Evolutionary conservation across 2,329 filamentous ascomycete genomes (phyloP).

Genomic region (Cladosporium sp.): DNA sequence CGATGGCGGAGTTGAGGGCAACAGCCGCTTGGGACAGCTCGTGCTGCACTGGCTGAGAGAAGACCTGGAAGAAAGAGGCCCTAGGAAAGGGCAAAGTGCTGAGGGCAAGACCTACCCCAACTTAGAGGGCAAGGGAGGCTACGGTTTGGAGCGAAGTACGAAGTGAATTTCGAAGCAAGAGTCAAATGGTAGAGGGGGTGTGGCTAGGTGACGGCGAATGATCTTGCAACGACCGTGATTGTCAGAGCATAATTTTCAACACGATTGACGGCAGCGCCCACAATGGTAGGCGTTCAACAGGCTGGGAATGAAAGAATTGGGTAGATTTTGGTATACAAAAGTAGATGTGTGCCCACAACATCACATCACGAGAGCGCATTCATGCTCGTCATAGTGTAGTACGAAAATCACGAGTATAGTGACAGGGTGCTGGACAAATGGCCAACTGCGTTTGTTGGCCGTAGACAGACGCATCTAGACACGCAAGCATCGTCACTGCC

Average conservation of each 20-base stretch:
- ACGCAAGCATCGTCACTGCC: too few species aligned
- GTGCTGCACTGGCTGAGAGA: conserved; percentile 82
- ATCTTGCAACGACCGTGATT: background rate
- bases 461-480: too few species aligned
- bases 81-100: conserved; percentile 58
- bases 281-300: conserved; percentile 10
- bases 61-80: conserved; percentile 75
- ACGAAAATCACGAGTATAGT: too few species aligned
- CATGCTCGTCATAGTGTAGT: too few species aligned
- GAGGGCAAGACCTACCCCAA: conserved; percentile 64
- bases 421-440: too few species aligned
- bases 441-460: too few species aligned
- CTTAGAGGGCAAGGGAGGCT: conserved; percentile 58
- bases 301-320: background rate
- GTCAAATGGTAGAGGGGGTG: too few species aligned
- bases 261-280: background rate
- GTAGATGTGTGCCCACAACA: too few species aligned
- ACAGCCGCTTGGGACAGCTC: conserved; percentile 79
- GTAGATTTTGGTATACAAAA: background rate
- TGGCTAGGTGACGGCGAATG: background rate
- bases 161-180: background rate
- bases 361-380: too few species aligned
- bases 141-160: conserved; percentile 53
- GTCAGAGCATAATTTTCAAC: background rate
- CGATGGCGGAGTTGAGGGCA: conserved; percentile 55